Evolutionary conservation across 73 alveolate genomes (phyloP).

Genomic region (Effrenium voratum): DNA sequence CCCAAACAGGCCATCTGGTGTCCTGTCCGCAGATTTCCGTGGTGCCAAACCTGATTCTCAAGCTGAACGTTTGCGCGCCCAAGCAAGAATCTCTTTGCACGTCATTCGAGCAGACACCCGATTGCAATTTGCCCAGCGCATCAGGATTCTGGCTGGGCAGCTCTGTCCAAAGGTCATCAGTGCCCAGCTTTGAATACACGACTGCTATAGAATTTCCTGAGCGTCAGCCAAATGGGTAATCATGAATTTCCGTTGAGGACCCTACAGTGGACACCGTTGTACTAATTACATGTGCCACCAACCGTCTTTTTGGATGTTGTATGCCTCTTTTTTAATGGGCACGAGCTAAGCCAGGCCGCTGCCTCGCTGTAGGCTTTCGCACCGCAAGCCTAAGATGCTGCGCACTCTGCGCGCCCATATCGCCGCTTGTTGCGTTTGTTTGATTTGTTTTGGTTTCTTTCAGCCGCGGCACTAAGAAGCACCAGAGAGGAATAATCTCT

Average conservation of each 20-base stretch:
- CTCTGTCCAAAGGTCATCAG: conserved; percentile 92
- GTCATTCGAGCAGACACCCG: no score
- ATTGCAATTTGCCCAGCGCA: no score
- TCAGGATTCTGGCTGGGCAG: not conserved
- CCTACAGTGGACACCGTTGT: no score
- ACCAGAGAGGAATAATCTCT: conserved; percentile 57
- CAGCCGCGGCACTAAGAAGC: conserved; percentile 29
- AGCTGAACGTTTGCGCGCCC: no score
- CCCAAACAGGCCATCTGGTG: conserved; percentile 92
- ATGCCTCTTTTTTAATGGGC: no score
- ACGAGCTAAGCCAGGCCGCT: not conserved
- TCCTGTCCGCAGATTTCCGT: conserved; percentile 90
- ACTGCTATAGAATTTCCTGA: conserved; percentile 79
- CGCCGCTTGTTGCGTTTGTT: no score
- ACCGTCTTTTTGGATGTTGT: no score
- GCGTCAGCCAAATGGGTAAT: no score
- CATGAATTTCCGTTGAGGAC: no score
- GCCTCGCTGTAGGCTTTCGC: conserved; percentile 79
- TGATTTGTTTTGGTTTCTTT: not conserved
- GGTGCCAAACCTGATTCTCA: conserved; percentile 57
- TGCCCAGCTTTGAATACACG: conserved; percentile 75
- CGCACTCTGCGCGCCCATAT: not conserved
- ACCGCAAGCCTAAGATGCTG: conserved; percentile 50
- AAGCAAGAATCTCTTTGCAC: not conserved
- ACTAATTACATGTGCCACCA: no score